A percentile compares a stretch with the other conserved stretches of the same genome.
Conservation (phyloP, 2,329 filamentous ascomycete genomes). For the Rugonectria rugulosa region DNA sequence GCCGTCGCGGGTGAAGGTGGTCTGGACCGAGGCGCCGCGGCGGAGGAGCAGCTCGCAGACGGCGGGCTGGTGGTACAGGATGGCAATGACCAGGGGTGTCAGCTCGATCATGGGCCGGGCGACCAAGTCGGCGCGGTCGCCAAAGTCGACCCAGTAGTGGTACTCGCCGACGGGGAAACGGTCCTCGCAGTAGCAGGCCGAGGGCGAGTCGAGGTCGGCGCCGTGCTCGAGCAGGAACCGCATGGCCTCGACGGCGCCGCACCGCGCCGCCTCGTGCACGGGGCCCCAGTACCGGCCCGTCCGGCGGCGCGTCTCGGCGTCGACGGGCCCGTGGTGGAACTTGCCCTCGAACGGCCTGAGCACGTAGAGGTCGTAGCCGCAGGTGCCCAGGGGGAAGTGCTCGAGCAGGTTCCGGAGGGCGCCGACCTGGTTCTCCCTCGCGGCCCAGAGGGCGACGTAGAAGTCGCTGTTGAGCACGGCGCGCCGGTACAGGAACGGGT, state of each 20-base stretch:
- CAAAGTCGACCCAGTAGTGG: constrained; percentile 14
- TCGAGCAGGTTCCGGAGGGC: constrained; percentile 2
- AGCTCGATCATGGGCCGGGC: too few relatives aligned
- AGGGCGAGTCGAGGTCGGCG: constrained; percentile 12
- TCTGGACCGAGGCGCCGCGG: constrained; percentile 19
- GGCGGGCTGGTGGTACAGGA: neutral
- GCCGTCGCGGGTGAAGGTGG: neutral
- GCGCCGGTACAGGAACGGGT: constrained; percentile 23
- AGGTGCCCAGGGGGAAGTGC: neutral
- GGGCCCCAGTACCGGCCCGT: constrained; percentile 4
- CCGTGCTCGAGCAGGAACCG: constrained; percentile 16
- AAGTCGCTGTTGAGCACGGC: constrained; percentile 14
- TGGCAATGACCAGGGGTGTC: constrained; percentile 19
- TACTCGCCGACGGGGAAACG: neutral
- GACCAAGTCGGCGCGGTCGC: too few relatives aligned
- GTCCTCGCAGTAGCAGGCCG: neutral
- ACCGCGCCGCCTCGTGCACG: constrained; percentile 2
- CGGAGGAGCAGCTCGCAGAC: constrained; percentile 17
- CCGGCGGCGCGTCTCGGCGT: neutral
- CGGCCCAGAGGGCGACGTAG: constrained; percentile 19
- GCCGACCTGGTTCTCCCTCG: constrained; percentile 4
- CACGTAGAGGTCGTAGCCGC: neutral
- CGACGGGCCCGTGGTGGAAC: neutral
- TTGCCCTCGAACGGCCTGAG: neutral
- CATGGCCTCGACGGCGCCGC: constrained; percentile 11